Conservation (phyloP, 1,139 yeast genomes). For the Scheffersomyces cryptocercus region DNA sequence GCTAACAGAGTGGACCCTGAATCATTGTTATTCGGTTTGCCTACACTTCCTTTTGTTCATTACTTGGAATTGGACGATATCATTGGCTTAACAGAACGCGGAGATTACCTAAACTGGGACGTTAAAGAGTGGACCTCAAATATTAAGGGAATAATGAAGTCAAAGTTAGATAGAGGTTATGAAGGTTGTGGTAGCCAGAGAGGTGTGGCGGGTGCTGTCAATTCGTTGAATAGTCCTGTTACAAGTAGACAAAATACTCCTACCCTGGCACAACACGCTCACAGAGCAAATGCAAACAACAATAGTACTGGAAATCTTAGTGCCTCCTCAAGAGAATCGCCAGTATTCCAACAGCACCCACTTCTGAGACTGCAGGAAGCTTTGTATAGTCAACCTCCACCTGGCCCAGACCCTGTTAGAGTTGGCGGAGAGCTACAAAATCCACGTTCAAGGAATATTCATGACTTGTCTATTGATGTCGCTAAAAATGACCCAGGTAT, state of each 20-base stretch:
- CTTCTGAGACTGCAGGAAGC: constrained; percentile 5
- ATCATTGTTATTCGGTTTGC: constrained; percentile 86
- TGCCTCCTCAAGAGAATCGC: not conserved
- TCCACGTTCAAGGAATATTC: constrained; percentile 7
- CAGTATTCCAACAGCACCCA: constrained; percentile 5
- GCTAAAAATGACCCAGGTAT: not conserved
- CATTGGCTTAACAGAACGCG: constrained; percentile 10
- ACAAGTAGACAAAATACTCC: not conserved
- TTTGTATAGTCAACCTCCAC: constrained; percentile 1
- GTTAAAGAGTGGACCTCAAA: constrained; percentile 66
- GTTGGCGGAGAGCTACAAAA: not conserved
- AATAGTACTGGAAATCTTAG: too few relatives aligned
- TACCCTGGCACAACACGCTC: not conserved
- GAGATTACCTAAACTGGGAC: constrained; percentile 52
- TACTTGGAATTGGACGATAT: constrained; percentile 54
- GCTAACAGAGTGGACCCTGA: constrained; percentile 82
- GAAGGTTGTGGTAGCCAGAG: constrained; percentile 78
- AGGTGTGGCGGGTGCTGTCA: constrained; percentile 61
- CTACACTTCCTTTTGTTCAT: constrained; percentile 85
- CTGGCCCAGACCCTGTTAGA: constrained; percentile 1
- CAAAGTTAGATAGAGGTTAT: constrained; percentile 72
- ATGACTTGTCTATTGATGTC: constrained; percentile 12
- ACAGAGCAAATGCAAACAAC: too few relatives aligned
- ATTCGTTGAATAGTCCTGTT: constrained; percentile 32
- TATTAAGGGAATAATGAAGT: constrained; percentile 62